Conservation (phyloP, 257 asterid species). For the Echium plantagineum region DNA sequence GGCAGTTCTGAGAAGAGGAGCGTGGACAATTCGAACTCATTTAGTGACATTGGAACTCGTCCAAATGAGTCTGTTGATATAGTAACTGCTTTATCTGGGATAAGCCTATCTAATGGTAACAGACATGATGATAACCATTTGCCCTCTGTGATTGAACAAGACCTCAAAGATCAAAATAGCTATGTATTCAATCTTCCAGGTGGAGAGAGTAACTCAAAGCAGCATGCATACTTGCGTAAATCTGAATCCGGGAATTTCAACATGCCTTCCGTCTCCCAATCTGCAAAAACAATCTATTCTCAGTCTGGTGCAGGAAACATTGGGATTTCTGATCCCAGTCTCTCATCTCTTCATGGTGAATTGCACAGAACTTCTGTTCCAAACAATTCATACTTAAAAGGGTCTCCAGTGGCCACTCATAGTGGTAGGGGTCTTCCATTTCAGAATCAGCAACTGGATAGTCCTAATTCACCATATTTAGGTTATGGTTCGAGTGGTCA, state of each 20-base stretch:
- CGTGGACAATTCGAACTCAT: constrained; percentile 42
- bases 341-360: constrained; percentile 31
- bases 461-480: constrained; percentile 61
- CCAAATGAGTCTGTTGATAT: constrained; percentile 51
- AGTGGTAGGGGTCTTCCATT: constrained; percentile 45
- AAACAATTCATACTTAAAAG: constrained; percentile 44
- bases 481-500: constrained; percentile 52
- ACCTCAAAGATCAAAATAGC: constrained; percentile 32
- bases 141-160: constrained; percentile 32
- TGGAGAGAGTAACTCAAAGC: constrained; percentile 41
- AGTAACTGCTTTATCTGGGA: constrained; percentile 71
- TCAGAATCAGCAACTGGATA: constrained; percentile 60
- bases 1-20: constrained; percentile 56
- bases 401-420: constrained; percentile 35
- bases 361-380: constrained; percentile 34
- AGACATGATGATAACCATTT: constrained; percentile 34
- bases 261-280: constrained; percentile 24
- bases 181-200: constrained; percentile 52
- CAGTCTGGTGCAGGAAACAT: constrained; percentile 27
- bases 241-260: constrained; percentile 31
- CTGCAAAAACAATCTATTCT: constrained; percentile 19
- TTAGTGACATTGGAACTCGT: constrained; percentile 43
- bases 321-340: constrained; percentile 28
- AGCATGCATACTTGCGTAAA: constrained; percentile 34
- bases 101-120: constrained; percentile 63